Evolutionary conservation across 2,329 filamentous ascomycete genomes (phyloP).

Genomic region (Trichophyton mentagrophytes): DNA sequence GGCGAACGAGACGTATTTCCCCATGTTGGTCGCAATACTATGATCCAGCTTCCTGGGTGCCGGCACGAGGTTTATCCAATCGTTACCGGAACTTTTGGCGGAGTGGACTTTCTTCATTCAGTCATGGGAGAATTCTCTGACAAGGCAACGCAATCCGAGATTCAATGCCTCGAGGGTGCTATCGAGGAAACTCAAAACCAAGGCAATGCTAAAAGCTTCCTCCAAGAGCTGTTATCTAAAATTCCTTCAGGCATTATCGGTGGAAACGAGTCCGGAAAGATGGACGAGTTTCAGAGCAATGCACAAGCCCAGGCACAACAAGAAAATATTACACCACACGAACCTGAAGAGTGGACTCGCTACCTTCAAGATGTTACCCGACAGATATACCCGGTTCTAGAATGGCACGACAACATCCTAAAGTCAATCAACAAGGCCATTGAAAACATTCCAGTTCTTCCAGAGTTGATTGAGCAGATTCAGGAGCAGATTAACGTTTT

Average conservation of each 20-base stretch:
- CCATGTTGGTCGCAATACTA: slow-evolving; percentile 67
- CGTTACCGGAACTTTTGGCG: slow-evolving; percentile 85
- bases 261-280: slow-evolving; percentile 56
- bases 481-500: slow-evolving; percentile 80
- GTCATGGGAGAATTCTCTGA: slow-evolving; percentile 70
- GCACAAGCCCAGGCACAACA: slow-evolving; percentile 61
- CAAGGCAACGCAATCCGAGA: slow-evolving; percentile 81
- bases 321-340: slow-evolving; percentile 58
- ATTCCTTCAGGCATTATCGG: slow-evolving; percentile 73
- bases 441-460: slow-evolving; percentile 72
- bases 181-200: slow-evolving; percentile 51
- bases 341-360: slow-evolving; percentile 72
- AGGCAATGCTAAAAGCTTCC: slow-evolving; percentile 54
- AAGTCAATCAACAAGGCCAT: slow-evolving; percentile 64
- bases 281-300: slow-evolving; percentile 67
- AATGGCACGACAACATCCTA: slow-evolving; percentile 84
- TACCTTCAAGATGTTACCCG: slow-evolving; percentile 60
- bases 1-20: slow-evolving; percentile 73
- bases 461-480: slow-evolving; percentile 72
- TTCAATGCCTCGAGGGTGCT: slow-evolving; percentile 76
- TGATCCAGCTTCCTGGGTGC: slow-evolving; percentile 55
- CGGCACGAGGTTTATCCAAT: slow-evolving; percentile 60
- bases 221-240: slow-evolving; percentile 68
- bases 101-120: slow-evolving; percentile 86
- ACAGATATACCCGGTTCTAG: slow-evolving; percentile 77